Base-by-base conservation (phyloP, 140 eudicot species). In the Anethum foeniculum region DNA sequence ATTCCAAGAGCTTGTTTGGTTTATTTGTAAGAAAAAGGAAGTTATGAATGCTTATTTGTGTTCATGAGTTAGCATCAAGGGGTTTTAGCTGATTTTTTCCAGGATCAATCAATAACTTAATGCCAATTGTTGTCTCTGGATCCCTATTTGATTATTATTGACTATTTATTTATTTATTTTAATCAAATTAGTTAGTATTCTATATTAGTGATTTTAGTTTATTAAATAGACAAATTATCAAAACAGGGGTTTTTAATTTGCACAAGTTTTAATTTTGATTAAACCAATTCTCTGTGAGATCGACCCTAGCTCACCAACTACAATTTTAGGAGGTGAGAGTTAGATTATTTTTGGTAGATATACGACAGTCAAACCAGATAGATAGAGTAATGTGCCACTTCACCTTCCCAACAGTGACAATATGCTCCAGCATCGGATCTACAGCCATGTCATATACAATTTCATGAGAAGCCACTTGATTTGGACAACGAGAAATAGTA, bases 391-490 rank as follows among this genome's bases (percentile, higher is more conserved):
- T 9, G 65, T 72, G 79, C 71, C 71, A 27, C 36, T 58, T 82
- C 86, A 83, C 97, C 90, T 92, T 85, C 77, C 91, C 89, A 54
- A 87, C 84, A 36, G 89, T 83, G 74, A 90, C 83, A 85, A 86
- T 92, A 52, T 77, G 78, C 79, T 90, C 83, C 81, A 83, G 85
- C 19, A 28, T 75, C 39, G 86, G 83, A 87, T 86, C 88, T 27
- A 87, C 62, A 71, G 86, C 83, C 82, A 92, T 84, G 80, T 88
- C 97, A 80, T 69, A 56, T 76, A 86, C 79, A 72, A 79, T 83
- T 81, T 88, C 93, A 38, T 78, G 81, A 83, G 78, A 80, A 74
- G 87, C 76, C 79, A 81, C 82, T 56, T 78, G 88, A 72, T 79
- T 81, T 76, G 77, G 80, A 81, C 90, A 79, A 79, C 79, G 82